Base-by-base conservation (phyloP, 208 protist genomes). In the Leptomonas pyrrhocoris region DNA sequence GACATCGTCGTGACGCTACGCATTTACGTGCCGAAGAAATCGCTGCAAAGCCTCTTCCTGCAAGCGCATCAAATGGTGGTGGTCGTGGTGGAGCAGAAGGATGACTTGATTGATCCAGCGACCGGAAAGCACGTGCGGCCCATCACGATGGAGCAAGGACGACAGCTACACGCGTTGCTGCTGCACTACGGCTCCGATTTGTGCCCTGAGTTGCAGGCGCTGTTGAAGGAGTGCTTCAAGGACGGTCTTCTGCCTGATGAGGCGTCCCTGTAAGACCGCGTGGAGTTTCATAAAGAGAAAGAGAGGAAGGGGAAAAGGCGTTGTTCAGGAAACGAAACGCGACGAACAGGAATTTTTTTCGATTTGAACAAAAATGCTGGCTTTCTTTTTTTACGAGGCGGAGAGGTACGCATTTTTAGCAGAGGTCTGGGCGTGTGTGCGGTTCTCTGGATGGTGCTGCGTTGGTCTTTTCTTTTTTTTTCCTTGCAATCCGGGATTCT, bases 11-110 rank as follows among this genome's bases (percentile, higher is more conserved):
- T 96, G 15, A 91, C 78, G 43, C 60, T 94, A 25, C 92, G 93
- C 57, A 93, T 96, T 45, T 96, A 96, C 77, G 84, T 94, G n/a
- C 92, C 92, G 21, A 93, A 93, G 67, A 93, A 91, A 63, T 66
- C 76, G 31, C 73, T 96, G 65, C 80, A 89, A 63, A 65, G 66
- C 0, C 65, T 96, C n/a, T 96, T 96, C 62, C 42, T 31, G 11
- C 83, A 86, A 40, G 88, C 92, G 3, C 79, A 91, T 38, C 67
- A 77, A 19, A 93, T 96, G 89, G 25, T 96, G 7, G 65, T 56
- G 18, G 82, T 94, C 2, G 80, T 92, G 62, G 83, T 90, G 60
- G 83, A 87, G 51, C 85, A 84, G 45, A 57, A 82, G 62, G 83
- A 91, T 45, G 84, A 93, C 49, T 69, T 96, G 13, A 81, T 93